A percentile compares a stretch with the other conserved stretches of the same genome.
These are phyloP conservation scores for Colletotrichum chrysophilum DNA, from an alignment of 2,329 filamentous ascomycete species.

Conservation along the genomic window DNA sequence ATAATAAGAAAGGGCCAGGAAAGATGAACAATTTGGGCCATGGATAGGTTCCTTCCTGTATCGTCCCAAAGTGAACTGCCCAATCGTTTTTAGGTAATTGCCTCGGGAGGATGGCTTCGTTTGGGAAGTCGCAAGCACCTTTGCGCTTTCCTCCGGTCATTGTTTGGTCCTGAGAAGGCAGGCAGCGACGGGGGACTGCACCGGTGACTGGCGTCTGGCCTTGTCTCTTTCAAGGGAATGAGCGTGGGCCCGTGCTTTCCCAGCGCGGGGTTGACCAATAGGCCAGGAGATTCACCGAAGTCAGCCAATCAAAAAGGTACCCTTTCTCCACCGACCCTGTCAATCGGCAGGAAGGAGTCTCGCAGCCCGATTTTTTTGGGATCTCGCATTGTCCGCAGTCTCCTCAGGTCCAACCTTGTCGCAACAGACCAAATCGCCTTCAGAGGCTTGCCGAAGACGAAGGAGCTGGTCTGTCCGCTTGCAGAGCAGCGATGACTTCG, in stretches of 20 bases:
- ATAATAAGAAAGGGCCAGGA: not conserved
- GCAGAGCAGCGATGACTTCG: slow-evolving; percentile 66
- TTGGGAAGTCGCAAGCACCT: not conserved
- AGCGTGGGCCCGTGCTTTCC: slow-evolving; percentile 4
- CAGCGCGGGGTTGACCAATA: slow-evolving; percentile 21
- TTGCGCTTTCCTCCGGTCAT: not conserved
- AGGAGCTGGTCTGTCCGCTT: slow-evolving; percentile 54
- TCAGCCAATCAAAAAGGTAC: slow-evolving; percentile 15
- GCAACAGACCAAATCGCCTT: slow-evolving; percentile 21
- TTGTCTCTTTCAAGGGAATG: not conserved
- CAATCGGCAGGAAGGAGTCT: slow-evolving; percentile 17
- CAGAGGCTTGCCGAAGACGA: slow-evolving; percentile 44
- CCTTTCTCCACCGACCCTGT: slow-evolving; percentile 14
- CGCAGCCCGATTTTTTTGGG: slow-evolving; percentile 23
- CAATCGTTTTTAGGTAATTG: not conserved
- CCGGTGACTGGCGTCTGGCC: not conserved
- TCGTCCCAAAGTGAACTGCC: not conserved
- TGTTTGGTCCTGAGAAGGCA: not conserved
- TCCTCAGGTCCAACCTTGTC: slow-evolving; percentile 16
- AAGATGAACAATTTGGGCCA: not conserved
- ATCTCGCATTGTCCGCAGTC: slow-evolving; percentile 17
- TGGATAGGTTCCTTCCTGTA: not conserved
- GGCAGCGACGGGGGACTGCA: not conserved
- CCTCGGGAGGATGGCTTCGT: not conserved
- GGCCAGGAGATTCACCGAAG: slow-evolving; percentile 5